Base-by-base conservation (phyloP, 345 rosid species). In the Aurinia saxatilis region DNA sequence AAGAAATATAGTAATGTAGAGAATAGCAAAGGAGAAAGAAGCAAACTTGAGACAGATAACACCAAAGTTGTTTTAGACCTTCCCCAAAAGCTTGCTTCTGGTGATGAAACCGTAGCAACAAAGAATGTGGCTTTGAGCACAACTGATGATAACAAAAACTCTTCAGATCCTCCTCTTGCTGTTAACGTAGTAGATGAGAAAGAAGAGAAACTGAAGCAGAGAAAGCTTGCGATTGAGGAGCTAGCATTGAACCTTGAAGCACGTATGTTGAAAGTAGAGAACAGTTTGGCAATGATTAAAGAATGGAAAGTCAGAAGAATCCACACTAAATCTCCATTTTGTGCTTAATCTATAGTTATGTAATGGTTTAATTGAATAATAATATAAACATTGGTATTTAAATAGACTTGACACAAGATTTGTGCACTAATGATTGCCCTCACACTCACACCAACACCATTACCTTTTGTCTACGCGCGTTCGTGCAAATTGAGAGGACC, bases 381-480 rank as follows among this genome's bases (percentile, higher is more conserved):
- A n/a, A n/a, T n/a, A n/a, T n/a, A n/a, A n/a, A n/a, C n/a, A n/a
- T n/a, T n/a, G n/a, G n/a, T n/a, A n/a, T n/a, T n/a, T n/a, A n/a
- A n/a, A n/a, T n/a, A n/a, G n/a, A n/a, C n/a, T n/a, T n/a, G n/a
- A n/a, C n/a, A n/a, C n/a, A n/a, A n/a, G n/a, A n/a, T n/a, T n/a
- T n/a, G n/a, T n/a, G n/a, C n/a, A n/a, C n/a, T n/a, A 0, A 71
- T 64, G 70, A 41, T n/a, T 50, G 48, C 30, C 42, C 53, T 63
- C 45, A 9, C 74, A 50, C 35, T 63, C 15, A 5, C 74, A 62
- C 57, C 62, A 38, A 0, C 70, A 10, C 18, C 70, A 2, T 10
- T 8, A 41, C 54, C 70, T 16, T 4, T 49, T 11, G 12, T 23
- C 18, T n/a, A 42, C 60, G 53, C 75, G 60, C 48, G 10, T 50